Base-by-base conservation (phyloP, 2,329 filamentous ascomycete genomes). In the Dissoconium aciculare region DNA sequence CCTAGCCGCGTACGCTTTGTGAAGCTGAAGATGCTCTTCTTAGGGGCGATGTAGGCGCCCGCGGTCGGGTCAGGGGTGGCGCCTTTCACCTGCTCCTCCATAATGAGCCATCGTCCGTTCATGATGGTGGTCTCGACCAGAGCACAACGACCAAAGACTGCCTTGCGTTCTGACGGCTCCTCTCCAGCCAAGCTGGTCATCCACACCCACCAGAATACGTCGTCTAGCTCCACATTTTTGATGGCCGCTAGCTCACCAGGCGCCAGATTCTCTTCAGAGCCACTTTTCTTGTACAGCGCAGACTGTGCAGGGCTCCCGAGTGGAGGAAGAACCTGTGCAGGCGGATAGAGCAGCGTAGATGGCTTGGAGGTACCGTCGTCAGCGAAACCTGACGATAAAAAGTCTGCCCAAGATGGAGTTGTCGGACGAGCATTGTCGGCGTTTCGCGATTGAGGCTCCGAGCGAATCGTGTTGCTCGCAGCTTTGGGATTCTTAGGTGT, bases 121-220 rank as follows among this genome's bases (percentile, higher is more conserved):
- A 67, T 64, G 37, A 95, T 89, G 10, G 71, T 65, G 0, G 89
- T 95, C 55, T 98, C 89, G 27, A 95, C 70, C 23, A 98, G 67
- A 12, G 89, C 83, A 49, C 89, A 98, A 40, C 89, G 71, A 21
- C 89, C 89, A 53, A 98, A 98, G 1, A 85, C 83, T 4, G 85
- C 78, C 53, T 98, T 98, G 37, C 89, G 74, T 27, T 77, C 69
- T 0, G 74, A 58, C 0, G 85, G 80, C 58, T 98, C 89, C 49
- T 98, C 89, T 1, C 75, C 79, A 2, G 87, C 84, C 47, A 98
- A 62, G 64, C 87, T 95, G 45, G 74, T 91, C 67, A 98, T 95
- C 89, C 89, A 98, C 3, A 95, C 89, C 87, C 89, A 95, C 89
- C 89, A 98, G 55, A 98, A 98, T 1, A 84, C 78, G 53, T 95